Conservation (phyloP, 1,139 yeast species). For the Candida pseudoviswanathii region DNA sequence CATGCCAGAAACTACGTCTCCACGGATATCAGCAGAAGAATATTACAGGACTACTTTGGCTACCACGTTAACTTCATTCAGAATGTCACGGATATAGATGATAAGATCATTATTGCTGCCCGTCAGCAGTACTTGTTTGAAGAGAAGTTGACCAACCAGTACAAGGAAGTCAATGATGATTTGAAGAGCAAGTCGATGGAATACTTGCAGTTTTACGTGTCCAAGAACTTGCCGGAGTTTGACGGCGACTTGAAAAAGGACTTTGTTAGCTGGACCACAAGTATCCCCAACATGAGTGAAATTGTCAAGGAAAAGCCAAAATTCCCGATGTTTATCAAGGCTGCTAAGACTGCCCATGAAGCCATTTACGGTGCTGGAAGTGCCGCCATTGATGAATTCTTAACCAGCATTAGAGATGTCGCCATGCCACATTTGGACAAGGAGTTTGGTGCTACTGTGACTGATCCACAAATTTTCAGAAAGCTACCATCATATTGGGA, state of each 20-base stretch:
- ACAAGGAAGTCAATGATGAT: conserved; percentile 33
- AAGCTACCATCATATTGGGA: conserved; percentile 92
- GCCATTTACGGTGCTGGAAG: conserved; percentile 35
- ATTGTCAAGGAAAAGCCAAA: conserved; percentile 68
- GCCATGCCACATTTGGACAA: conserved; percentile 73
- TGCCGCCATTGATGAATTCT: conserved; percentile 39
- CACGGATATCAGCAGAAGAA: conserved; percentile 87
- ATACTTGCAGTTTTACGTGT: conserved; percentile 53
- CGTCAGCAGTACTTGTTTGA: conserved; percentile 85
- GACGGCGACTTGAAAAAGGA: conserved; percentile 28
- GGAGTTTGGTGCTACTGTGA: conserved; percentile 71
- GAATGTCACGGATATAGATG: conserved; percentile 97
- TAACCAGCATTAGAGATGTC: conserved; percentile 63
- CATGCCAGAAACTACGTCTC: conserved; percentile 97
- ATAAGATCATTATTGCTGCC: conserved; percentile 91
- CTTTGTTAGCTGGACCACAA: conserved; percentile 53
- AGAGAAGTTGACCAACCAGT: conserved; percentile 44
- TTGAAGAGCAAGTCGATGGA: conserved; percentile 41
- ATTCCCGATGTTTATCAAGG: conserved; percentile 79
- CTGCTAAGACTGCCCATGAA: conserved; percentile 56
- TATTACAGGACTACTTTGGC: conserved; percentile 87
- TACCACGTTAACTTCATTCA: conserved; percentile 86
- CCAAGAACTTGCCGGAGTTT: conserved; percentile 57
- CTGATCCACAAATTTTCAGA: conserved; percentile 82
- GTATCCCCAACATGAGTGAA: conserved; percentile 47